Evolutionary conservation across 2,329 filamentous ascomycete species (phyloP).

Genomic region (Fonsecaea monophora): DNA sequence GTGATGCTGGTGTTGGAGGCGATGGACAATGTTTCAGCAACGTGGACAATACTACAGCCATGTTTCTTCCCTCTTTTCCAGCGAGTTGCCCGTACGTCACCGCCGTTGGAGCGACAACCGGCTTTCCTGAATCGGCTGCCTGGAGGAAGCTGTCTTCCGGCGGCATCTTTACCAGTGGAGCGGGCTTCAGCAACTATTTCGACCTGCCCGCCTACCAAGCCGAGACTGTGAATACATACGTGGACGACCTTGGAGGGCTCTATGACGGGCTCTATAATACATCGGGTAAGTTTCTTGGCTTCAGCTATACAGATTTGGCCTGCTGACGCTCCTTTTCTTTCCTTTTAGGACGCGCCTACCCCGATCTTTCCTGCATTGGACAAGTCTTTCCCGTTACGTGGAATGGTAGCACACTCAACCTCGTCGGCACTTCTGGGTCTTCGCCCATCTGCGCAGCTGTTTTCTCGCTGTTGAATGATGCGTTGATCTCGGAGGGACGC

Average conservation of each 20-base stretch:
- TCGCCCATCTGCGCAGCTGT: slow-evolving; percentile 36
- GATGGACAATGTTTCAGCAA: slow-evolving; percentile 58
- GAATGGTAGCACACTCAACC: slow-evolving; percentile 46
- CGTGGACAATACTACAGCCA: slow-evolving; percentile 60
- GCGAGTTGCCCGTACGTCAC: slow-evolving; percentile 69
- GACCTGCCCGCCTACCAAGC: slow-evolving; percentile 57
- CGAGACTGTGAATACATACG: slow-evolving; percentile 53
- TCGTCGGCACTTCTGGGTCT: slow-evolving; percentile 56
- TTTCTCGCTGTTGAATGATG: slow-evolving; percentile 38
- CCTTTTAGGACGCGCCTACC: slow-evolving; percentile 63
- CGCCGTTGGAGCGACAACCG: slow-evolving; percentile 61
- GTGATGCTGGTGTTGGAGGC: slow-evolving; percentile 66
- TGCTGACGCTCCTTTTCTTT: slow-evolving; percentile 13
- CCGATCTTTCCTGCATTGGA: slow-evolving; percentile 67
- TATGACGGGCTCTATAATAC: slow-evolving; percentile 65
- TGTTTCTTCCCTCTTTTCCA: slow-evolving; percentile 64
- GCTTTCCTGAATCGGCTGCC: slow-evolving; percentile 55
- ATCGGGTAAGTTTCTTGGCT: slow-evolving; percentile 51
- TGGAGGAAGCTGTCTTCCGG: slow-evolving; percentile 28
- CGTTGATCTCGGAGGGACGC: slow-evolving; percentile 34
- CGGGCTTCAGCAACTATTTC: slow-evolving; percentile 59
- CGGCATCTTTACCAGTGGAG: slow-evolving; percentile 50
- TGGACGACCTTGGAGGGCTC: slow-evolving; percentile 52
- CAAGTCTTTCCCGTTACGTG: slow-evolving; percentile 51
- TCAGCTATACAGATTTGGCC: slow-evolving; percentile 45